Conservation (phyloP, 768 basidiomycete genomes). For the Strobilomyces confusus region DNA sequence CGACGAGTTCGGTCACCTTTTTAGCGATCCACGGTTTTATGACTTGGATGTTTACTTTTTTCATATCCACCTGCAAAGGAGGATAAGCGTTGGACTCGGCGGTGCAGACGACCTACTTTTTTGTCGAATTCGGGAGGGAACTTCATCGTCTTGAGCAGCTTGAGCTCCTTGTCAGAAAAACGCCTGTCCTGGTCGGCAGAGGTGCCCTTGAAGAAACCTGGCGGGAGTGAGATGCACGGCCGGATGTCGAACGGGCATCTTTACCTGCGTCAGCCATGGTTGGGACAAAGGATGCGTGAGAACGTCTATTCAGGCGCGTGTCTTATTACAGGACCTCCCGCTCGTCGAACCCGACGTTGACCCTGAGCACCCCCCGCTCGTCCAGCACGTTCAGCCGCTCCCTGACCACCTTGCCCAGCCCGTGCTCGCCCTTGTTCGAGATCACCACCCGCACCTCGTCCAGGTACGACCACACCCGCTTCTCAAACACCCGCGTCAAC, state of each 20-base stretch:
- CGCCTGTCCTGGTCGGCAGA: conserved; percentile 88
- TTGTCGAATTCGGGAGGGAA: conserved; percentile 87
- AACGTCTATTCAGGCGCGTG: conserved; percentile 4
- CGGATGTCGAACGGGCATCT: too few relatives aligned
- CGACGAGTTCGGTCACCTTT: conserved; percentile 84
- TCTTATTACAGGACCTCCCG: conserved; percentile 24
- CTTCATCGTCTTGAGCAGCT: conserved; percentile 83
- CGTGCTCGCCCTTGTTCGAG: conserved; percentile 28
- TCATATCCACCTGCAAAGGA: conserved; percentile 74
- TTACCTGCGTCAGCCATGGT: not conserved
- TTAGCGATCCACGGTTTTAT: conserved; percentile 95
- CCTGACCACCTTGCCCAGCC: conserved; percentile 22
- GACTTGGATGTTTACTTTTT: conserved; percentile 90
- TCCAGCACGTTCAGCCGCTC: conserved; percentile 19
- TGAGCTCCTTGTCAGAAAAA: conserved; percentile 93
- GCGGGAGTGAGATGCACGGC: not conserved
- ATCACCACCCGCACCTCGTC: conserved; percentile 28
- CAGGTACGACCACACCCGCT: conserved; percentile 18
- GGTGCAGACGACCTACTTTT: conserved; percentile 49
- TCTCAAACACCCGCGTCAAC: conserved; percentile 21
- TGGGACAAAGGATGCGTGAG: conserved; percentile 18
- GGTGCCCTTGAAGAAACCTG: conserved; percentile 88
- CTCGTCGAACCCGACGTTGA: conserved; percentile 31
- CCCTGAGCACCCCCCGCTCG: conserved; percentile 27
- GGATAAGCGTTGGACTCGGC: not conserved